Evolutionary conservation across 108 stramenopile species (phyloP), one percentile per base, ranked within the genome.

Genomic region (Cyclostephanos invisitatus): DNA sequence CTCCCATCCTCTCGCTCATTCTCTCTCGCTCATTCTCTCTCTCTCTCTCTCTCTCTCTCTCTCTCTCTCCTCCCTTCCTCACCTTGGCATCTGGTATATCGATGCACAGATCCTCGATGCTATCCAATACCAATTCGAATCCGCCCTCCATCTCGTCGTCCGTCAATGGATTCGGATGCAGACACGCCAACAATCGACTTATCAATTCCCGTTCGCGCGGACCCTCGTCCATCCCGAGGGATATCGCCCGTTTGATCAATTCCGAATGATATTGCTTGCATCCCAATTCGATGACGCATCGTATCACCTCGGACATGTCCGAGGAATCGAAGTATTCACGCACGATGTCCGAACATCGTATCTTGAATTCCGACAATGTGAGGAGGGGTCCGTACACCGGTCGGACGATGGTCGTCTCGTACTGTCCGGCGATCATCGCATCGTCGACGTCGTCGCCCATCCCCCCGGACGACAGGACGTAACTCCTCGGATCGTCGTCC

Each of bases 81-180:
- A 91, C 87, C 59, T 82, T 72, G 49, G 94, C 95, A 80, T 93
- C 91, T 0, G 97, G 97, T 42, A 89, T 87, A 68, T 98, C 97
- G 62, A 92, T 90, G 20, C 62, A 67, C 78, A 96, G 80, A 56
- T 97, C 96, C 54, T 96, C 96, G 28, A 95, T 68, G 2, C 81
- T 73, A 72, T 96, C 94, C 35, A 98, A 74, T 1, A 97, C 73
- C 24, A 88, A 62, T 53, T 96, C 90, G 68, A 97, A 98, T 1
- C 97, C 97, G 44, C 64, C 72, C 65, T 86, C 89, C 83, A 97
- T 88, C 60, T 90, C 85, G 3, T 64, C 75, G 66, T 88, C 87
- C 22, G 83, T 70, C 70, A 98, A 68, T 0, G 93, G 88, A 21
- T 75, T 62, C 2, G 95, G 96, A 83, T 96, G 94, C 53, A 94